Conservation (phyloP, 306 rosid genomes). For the Canavalia gladiata region DNA sequence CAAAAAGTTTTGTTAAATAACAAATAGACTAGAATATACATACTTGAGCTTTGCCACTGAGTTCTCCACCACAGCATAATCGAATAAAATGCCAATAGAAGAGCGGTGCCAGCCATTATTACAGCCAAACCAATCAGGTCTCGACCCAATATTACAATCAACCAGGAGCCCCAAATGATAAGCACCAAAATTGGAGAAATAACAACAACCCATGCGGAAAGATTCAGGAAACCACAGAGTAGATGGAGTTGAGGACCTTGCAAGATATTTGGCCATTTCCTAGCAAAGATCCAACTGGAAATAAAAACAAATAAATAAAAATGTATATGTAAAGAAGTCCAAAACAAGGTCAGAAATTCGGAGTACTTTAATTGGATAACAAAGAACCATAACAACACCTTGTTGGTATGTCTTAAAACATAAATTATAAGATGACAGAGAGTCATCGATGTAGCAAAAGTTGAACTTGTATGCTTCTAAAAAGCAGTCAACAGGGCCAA, state of each 20-base stretch:
- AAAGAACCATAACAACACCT: constrained; percentile 18
- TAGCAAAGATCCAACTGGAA: constrained; percentile 98
- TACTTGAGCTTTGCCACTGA: constrained; percentile 99
- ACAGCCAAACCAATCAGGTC: constrained; percentile 97
- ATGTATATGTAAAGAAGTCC: constrained; percentile 7
- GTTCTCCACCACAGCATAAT: constrained; percentile 99
- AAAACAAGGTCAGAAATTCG: constrained; percentile 14
- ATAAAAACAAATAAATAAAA: constrained; percentile 26
- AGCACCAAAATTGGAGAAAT: constrained; percentile 90
- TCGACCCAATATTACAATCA: constrained; percentile 92
- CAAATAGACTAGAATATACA: constrained; percentile 50
- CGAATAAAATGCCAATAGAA: constrained; percentile 93
- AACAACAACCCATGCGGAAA: constrained; percentile 86
- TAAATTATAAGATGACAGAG: constrained; percentile 30
- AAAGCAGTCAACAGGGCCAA: background rate
- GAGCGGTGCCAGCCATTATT: constrained; percentile 99
- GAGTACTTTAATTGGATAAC: constrained; percentile 23
- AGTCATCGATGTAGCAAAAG: constrained; percentile 6
- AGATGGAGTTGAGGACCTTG: constrained; percentile 94
- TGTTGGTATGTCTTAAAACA: constrained; percentile 30
- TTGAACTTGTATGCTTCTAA: background rate
- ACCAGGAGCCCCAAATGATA: constrained; percentile 92
- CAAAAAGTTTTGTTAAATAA: constrained; percentile 36
- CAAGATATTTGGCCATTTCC: constrained; percentile 96
- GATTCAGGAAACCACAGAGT: constrained; percentile 87